Percentiles rank a stretch among this genome's conserved stretches.
phyloP scores from a whole-genome alignment of 495 filamentous ascomycete genomes.

The Glutinoglossum americanum region DNA sequence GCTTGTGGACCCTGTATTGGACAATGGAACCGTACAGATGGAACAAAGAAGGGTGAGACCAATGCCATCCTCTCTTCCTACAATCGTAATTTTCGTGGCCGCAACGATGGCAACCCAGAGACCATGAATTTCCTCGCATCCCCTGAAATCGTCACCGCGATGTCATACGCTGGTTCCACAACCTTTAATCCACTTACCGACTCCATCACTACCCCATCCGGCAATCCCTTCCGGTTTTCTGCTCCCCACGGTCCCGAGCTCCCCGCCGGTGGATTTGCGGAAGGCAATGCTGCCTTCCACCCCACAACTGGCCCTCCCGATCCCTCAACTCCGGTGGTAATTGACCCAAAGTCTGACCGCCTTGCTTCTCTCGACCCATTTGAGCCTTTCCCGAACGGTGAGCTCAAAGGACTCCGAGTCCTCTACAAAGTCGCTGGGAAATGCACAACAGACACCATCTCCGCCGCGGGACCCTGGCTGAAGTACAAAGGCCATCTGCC shows the following conservation, averaged over 20 bases:
- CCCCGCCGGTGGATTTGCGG: conserved; percentile 55
- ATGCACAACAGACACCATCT: conserved; percentile 97
- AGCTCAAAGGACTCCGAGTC: conserved; percentile 52
- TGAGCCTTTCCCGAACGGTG: conserved; percentile 52
- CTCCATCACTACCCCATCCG: conserved; percentile 56
- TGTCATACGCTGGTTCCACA: conserved; percentile 77
- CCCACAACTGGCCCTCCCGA: conserved; percentile 50
- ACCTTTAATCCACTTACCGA: conserved; percentile 96
- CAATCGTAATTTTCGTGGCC: conserved; percentile 94
- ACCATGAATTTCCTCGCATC: conserved; percentile 99
- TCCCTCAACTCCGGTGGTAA: conserved; percentile 38
- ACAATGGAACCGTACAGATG: conserved; percentile 87
- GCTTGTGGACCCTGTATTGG: conserved; percentile 92
- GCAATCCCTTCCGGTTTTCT: conserved; percentile 64
- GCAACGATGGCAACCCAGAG: conserved; percentile 85
- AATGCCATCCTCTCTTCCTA: conserved; percentile 96
- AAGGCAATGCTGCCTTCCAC: conserved; percentile 53
- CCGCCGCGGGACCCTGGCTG: conserved; percentile 88
- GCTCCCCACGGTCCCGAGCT: conserved; percentile 62
- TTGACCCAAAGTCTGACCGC: conserved; percentile 68
- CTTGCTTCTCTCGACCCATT: conserved; percentile 87
- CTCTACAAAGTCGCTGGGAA: conserved; percentile 92
- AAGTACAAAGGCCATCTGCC: conserved; percentile 98
- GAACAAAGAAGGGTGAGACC: conserved; percentile 53
- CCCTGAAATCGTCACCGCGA: conserved; percentile 87